Conservation (phyloP, 1,139 yeast genomes). For the Hansenula sp. region DNA sequence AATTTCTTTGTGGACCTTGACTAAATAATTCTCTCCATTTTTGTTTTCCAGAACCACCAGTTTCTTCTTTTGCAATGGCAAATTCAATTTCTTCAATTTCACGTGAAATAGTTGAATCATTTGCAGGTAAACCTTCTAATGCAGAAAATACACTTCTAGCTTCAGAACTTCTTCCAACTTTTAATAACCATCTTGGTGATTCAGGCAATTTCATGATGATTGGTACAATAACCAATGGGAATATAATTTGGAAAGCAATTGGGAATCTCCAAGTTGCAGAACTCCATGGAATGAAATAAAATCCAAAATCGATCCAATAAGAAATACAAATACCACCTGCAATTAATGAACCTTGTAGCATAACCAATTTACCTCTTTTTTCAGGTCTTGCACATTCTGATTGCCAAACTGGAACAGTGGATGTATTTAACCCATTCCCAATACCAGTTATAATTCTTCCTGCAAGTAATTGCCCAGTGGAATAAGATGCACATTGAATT, state of each 20-base stretch:
- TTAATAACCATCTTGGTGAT: slow-evolving; percentile 66
- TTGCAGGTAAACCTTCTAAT: slow-evolving; percentile 14
- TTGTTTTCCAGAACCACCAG: neutral
- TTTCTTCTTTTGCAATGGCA: slow-evolving; percentile 27
- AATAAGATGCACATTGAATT: slow-evolving; percentile 45
- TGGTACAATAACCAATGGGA: slow-evolving; percentile 28
- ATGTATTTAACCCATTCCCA: slow-evolving; percentile 76
- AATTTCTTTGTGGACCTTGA: slow-evolving; percentile 38
- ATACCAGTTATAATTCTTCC: slow-evolving; percentile 81
- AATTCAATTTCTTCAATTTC: slow-evolving; percentile 28
- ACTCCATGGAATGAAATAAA: slow-evolving; percentile 42
- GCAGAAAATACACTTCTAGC: slow-evolving; percentile 24
- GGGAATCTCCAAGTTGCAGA: slow-evolving; percentile 49
- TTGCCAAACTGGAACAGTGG: slow-evolving; percentile 83
- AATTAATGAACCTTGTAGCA: slow-evolving; percentile 67
- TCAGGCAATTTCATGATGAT: slow-evolving; percentile 44
- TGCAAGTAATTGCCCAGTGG: slow-evolving; percentile 64
- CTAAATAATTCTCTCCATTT: slow-evolving; percentile 31
- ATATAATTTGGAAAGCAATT: slow-evolving; percentile 40
- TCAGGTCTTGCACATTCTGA: slow-evolving; percentile 72
- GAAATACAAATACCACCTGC: slow-evolving; percentile 71
- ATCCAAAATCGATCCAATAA: slow-evolving; percentile 76
- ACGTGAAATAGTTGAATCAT: slow-evolving; percentile 28
- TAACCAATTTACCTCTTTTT: slow-evolving; percentile 67
- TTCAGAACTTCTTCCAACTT: slow-evolving; percentile 42